These are phyloP conservation scores for Cladosporium oxysporum DNA, from an alignment of 2,329 filamentous ascomycete genomes.

Conservation along the genomic window DNA sequence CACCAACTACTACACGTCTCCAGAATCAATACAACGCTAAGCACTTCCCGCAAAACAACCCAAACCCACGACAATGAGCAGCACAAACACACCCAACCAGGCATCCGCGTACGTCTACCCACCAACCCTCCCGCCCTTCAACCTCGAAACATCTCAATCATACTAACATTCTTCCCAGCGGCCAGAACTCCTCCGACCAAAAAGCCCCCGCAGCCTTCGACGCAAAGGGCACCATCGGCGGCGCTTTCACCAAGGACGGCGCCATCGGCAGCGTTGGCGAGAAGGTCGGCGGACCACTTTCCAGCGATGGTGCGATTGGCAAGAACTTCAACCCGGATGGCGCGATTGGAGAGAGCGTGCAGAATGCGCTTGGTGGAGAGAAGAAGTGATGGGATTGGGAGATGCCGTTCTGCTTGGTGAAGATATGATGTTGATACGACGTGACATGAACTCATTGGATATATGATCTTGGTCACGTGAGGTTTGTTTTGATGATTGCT, in stretches of 20 bases:
- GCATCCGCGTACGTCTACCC: conserved; percentile 27
- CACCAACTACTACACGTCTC: no score
- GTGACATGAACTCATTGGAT: neutral
- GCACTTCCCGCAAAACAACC: neutral
- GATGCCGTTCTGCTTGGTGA: no score
- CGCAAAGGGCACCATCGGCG: conserved; percentile 38
- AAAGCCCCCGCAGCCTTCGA: conserved; percentile 31
- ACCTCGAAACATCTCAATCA: neutral
- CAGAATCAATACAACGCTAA: neutral
- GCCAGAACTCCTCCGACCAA: conserved; percentile 29
- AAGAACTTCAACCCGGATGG: conserved; percentile 43
- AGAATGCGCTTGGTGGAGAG: conserved; percentile 38
- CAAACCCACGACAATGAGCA: conserved; percentile 27
- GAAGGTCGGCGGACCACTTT: conserved; percentile 42
- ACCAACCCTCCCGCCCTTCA: neutral
- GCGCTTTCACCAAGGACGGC: conserved; percentile 40
- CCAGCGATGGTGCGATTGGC: conserved; percentile 39
- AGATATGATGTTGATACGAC: neutral
- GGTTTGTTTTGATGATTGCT: neutral
- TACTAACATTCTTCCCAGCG: conserved; percentile 23
- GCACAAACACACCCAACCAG: conserved; percentile 28
- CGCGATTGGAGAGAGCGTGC: conserved; percentile 39
- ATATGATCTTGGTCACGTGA: neutral
- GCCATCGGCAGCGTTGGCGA: conserved; percentile 40
- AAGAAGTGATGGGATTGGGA: conserved; percentile 19